Evolutionary conservation across 2,329 filamentous ascomycete genomes (phyloP).

Genomic region (Exophiala dermatitidis): DNA sequence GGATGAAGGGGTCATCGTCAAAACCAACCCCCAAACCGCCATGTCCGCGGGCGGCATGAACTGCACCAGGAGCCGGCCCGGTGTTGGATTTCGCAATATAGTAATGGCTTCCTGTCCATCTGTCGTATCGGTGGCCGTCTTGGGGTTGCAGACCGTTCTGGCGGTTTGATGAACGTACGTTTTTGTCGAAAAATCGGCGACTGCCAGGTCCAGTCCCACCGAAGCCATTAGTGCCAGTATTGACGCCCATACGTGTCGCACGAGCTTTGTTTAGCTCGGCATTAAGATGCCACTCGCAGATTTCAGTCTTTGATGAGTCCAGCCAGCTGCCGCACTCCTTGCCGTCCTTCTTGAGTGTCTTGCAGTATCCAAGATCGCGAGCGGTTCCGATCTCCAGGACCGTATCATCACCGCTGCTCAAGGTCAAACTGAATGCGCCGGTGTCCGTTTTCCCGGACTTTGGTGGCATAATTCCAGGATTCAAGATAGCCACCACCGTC

Average conservation of each 20-base stretch:
- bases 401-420: constrained; percentile 79
- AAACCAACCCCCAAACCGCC: neutral
- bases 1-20: constrained; percentile 36
- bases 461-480: constrained; percentile 84
- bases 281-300: constrained; percentile 89
- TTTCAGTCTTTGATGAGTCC: constrained; percentile 77
- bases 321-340: constrained; percentile 75
- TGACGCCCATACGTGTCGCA: constrained; percentile 68
- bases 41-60: neutral
- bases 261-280: constrained; percentile 66
- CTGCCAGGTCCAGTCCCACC: constrained; percentile 33
- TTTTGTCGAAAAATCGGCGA: constrained; percentile 32
- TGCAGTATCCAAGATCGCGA: constrained; percentile 82
- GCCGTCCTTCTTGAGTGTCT: constrained; percentile 76
- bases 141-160: constrained; percentile 18
- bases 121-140: constrained; percentile 33
- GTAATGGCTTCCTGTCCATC: constrained; percentile 38
- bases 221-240: constrained; percentile 54
- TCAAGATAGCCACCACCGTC: constrained; percentile 86
- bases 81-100: constrained; percentile 34
- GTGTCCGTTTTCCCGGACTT: constrained; percentile 67
- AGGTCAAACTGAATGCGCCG: constrained; percentile 74
- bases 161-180: constrained; percentile 30
- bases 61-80: constrained; percentile 3
- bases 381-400: constrained; percentile 82